Evolutionary conservation across 768 basidiomycete species (phyloP).

Genomic region (Dacryopinax primogenitus): DNA sequence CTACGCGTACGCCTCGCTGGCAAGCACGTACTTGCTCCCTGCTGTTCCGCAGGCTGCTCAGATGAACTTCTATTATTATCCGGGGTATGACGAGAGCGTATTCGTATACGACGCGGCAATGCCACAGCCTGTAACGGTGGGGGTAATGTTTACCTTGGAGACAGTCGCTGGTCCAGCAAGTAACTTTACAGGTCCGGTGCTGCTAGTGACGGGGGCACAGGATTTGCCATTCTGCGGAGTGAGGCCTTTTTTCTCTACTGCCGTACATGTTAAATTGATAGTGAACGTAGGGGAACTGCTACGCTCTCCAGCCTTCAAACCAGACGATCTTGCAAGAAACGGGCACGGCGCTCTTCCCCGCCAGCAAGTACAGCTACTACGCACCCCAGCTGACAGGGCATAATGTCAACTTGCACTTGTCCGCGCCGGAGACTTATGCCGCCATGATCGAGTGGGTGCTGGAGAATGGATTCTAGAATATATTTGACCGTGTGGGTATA

Average conservation of each 20-base stretch:
- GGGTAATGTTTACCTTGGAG: constrained; percentile 14
- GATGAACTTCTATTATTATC: constrained; percentile 17
- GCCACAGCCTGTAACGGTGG: constrained; percentile 17
- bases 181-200: constrained; percentile 12
- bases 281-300: neutral
- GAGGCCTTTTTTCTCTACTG: neutral
- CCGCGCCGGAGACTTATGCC: constrained; percentile 1
- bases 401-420: constrained; percentile 1
- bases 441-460: neutral
- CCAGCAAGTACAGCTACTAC: neutral
- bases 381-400: neutral
- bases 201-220: constrained; percentile 14
- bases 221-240: constrained; percentile 16
- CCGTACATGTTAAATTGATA: neutral
- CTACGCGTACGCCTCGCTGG: constrained; percentile 9
- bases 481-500: too few relatives aligned
- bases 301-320: neutral
- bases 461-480: constrained; percentile 6
- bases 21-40: constrained; percentile 14
- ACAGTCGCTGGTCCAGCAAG: constrained; percentile 9
- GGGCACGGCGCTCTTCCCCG: neutral
- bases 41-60: constrained; percentile 14
- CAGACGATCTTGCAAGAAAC: neutral
- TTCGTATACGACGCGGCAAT: constrained; percentile 5
- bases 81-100: constrained; percentile 13